These are phyloP conservation scores for Turnera subulata DNA, from an alignment of 345 rosid genomes.

Conservation along the genomic window DNA sequence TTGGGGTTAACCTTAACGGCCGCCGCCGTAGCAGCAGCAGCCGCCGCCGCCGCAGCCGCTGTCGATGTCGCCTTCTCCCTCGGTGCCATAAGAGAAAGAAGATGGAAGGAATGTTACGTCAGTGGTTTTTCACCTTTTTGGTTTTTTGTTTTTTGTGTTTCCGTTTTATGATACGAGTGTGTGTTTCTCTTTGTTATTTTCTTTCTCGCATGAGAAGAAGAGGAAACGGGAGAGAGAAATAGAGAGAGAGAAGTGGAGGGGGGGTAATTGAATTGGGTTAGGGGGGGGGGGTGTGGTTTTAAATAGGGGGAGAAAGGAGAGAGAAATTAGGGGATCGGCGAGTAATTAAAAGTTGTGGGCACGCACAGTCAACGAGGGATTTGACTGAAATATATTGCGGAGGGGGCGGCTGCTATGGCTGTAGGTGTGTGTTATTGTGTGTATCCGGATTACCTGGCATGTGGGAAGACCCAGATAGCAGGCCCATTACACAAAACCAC, in stretches of 20 bases:
- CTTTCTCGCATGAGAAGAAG: no score
- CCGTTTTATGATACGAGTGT: no score
- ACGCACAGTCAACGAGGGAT: constrained; percentile 29
- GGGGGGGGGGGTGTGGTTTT: not conserved
- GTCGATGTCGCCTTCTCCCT: constrained; percentile 29
- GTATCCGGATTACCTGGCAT: constrained; percentile 29
- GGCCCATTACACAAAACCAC: no score
- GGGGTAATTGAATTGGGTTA: not conserved
- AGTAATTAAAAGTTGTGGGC: constrained; percentile 7
- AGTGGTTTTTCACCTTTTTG: no score
- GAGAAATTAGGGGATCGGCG: constrained; percentile 10
- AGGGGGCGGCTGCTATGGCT: constrained; percentile 28
- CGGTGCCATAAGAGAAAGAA: constrained; percentile 43
- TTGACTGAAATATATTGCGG: no score
- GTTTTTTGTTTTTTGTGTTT: no score
- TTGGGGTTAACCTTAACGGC: constrained; percentile 23
- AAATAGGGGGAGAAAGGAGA: not conserved
- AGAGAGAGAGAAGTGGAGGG: not conserved
- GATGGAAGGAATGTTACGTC: no score
- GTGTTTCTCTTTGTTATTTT: no score
- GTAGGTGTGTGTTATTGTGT: not conserved
- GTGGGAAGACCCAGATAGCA: constrained; percentile 6
- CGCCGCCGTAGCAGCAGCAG: no score
- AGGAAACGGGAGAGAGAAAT: no score
- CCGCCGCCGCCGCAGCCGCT: constrained; percentile 8